A percentile compares a stretch with the other conserved stretches of the same genome.
Evolutionary conservation across 2,329 filamentous ascomycete species (phyloP).

Genomic region (Dothidotthia symphoricarpi): DNA sequence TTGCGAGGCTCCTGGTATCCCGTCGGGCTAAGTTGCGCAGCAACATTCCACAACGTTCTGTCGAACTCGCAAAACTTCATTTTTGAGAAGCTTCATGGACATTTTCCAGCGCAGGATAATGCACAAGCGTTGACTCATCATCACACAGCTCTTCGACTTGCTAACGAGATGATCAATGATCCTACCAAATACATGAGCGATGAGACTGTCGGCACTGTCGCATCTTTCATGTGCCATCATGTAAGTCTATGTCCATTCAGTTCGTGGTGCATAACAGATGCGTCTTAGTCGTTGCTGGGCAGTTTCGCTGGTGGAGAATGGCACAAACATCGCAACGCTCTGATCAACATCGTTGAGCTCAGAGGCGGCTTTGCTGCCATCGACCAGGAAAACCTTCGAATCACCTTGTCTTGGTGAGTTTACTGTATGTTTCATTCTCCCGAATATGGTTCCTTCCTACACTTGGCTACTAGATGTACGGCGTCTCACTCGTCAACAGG

Average conservation of each 20-base stretch:
- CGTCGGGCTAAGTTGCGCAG: slow-evolving; percentile 22
- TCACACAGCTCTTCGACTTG: slow-evolving; percentile 21
- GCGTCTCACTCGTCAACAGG: too few relatives aligned
- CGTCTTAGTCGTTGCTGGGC: slow-evolving; percentile 16
- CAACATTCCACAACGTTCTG: slow-evolving; percentile 27
- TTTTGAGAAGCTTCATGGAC: slow-evolving; percentile 19
- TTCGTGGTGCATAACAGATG: slow-evolving; percentile 10
- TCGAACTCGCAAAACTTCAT: slow-evolving; percentile 31
- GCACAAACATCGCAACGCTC: slow-evolving; percentile 24
- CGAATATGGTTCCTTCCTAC: too few relatives aligned
- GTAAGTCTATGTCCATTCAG: slow-evolving; percentile 14
- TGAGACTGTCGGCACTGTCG: slow-evolving; percentile 19
- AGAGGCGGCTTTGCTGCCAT: slow-evolving; percentile 26
- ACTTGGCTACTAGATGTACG: too few relatives aligned
- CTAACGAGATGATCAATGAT: slow-evolving; percentile 21
- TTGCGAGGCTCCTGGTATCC: slow-evolving; percentile 30
- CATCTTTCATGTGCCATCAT: slow-evolving; percentile 30
- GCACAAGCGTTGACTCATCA: slow-evolving; percentile 21
- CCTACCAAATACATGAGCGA: slow-evolving; percentile 21
- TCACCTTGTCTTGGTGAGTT: slow-evolving; percentile 32
- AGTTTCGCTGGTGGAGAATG: slow-evolving; percentile 21
- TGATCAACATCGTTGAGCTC: slow-evolving; percentile 23
- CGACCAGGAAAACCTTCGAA: slow-evolving; percentile 22
- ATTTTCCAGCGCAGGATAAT: slow-evolving; percentile 22
- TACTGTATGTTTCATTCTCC: too few relatives aligned